Evolutionary conservation across 495 filamentous ascomycete genomes (phyloP).

Genomic region (Beverwykella pulmonaria): DNA sequence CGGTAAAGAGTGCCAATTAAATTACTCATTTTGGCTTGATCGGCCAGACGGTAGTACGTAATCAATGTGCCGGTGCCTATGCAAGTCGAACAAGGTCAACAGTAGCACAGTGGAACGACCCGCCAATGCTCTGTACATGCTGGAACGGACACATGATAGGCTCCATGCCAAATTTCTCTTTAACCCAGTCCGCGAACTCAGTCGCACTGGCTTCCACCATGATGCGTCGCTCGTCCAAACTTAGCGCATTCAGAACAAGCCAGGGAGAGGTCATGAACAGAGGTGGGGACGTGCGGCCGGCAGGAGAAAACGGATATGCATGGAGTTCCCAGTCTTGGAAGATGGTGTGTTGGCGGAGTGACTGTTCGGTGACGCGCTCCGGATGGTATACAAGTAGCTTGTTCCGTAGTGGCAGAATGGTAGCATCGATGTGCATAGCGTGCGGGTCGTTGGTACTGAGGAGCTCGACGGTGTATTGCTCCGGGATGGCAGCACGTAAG

Average conservation of each 20-base stretch:
- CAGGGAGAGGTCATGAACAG: conserved; percentile 35
- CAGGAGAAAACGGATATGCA: conserved; percentile 27
- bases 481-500: conserved; percentile 24
- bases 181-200: conserved; percentile 22
- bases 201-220: conserved; percentile 37
- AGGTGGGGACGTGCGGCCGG: conserved; percentile 13
- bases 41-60: too few relatives aligned
- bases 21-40: too few relatives aligned
- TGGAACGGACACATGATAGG: conserved; percentile 36
- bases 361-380: conserved; percentile 27
- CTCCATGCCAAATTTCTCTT: conserved; percentile 36
- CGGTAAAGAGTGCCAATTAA: too few relatives aligned
- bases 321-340: conserved; percentile 39
- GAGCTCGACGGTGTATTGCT: conserved; percentile 37
- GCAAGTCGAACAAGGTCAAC: conserved; percentile 40
- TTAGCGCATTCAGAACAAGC: conserved; percentile 36
- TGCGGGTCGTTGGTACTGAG: conserved; percentile 31
- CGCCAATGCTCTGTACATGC: conserved; percentile 41
- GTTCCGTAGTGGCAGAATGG: conserved; percentile 35
- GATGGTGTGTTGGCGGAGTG: conserved; percentile 28
- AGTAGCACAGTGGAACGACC: conserved; percentile 44
- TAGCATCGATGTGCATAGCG: conserved; percentile 44
- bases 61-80: too few relatives aligned
- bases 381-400: conserved; percentile 39
- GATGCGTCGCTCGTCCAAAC: conserved; percentile 29